Base-by-base conservation (phyloP, 78 protist species). In the Dictyostelium discoideum region DNA sequence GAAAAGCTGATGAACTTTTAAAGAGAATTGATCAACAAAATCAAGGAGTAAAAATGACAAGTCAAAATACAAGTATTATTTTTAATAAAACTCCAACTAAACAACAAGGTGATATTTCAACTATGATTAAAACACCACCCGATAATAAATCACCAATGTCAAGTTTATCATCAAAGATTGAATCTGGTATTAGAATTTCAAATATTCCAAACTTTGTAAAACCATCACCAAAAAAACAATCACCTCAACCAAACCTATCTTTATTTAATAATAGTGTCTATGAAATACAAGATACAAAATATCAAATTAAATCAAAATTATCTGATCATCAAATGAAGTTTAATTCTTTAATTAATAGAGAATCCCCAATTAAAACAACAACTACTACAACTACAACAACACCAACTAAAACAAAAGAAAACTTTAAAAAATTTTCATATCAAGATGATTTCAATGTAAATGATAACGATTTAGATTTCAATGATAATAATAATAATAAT, bases 271-370 rank as follows among this genome's bases (percentile, higher is more conserved):
- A 39, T 11, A 63, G 46, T 42, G 40, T 14, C 39, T 26, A 84
- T 39, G 57, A 20, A 20, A 84, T 81, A 14, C 29, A 26, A 48
- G 44, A 29, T 20, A 14, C 78, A 3, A 48, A 50, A 5, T 84
- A 39, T 84, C 46, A 42, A 37, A 13, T 63, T 24, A 84, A 29
- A 29, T 37, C 77, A 7, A 65, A 84, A 63, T 7, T 37, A 63
- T 29, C 74, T 22, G 87, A 84, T 20, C 24, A 63, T 22, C 87
- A 84, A 16, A 60, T 39, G 26, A 77, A 77, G 22, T 76, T 86
- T 29, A 78, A 76, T 48, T 6, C 76, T 18, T 37, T 86, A 29
- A 86, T 86, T 10, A 86, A 86, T 86, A 73, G 92, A 54, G 92
- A 54, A 46, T 11, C 65, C 8, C 57, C 57, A 48, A 44, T 14